Evolutionary conservation across 2,329 filamentous ascomycete species (phyloP).

Genomic region (Pestalotiopsis sp.): DNA sequence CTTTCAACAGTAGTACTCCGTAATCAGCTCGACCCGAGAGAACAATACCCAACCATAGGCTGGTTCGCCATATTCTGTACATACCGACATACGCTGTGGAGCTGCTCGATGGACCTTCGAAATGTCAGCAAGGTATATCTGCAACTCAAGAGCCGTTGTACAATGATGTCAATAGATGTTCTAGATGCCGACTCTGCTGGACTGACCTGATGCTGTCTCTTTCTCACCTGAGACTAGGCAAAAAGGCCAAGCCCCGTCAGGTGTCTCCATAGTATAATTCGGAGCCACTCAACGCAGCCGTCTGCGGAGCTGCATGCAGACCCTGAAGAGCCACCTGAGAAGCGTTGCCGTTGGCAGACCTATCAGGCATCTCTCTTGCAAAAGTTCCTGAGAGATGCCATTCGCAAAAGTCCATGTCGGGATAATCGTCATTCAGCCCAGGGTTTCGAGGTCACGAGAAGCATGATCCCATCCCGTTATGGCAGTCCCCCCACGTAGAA

Average conservation of each 20-base stretch:
- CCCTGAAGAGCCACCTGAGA: background rate
- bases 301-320: background rate
- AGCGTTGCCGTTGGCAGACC: background rate
- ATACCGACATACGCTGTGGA: background rate
- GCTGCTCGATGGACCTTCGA: background rate
- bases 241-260: background rate
- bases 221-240: constrained; percentile 28
- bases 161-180: constrained; percentile 3
- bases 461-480: background rate
- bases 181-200: background rate
- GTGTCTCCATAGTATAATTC: background rate
- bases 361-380: background rate
- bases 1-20: background rate
- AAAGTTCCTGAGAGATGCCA: background rate
- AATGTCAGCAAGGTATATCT: background rate
- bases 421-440: background rate
- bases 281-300: background rate
- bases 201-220: background rate
- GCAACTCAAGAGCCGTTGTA: background rate
- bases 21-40: background rate
- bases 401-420: background rate
- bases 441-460: background rate
- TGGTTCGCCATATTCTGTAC: background rate
- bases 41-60: background rate
- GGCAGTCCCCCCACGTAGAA: background rate